Percentiles rank a stretch among this genome's conserved stretches.
Conservation (phyloP, 768 basidiomycete genomes). For the Leccinum disarticulatum region DNA sequence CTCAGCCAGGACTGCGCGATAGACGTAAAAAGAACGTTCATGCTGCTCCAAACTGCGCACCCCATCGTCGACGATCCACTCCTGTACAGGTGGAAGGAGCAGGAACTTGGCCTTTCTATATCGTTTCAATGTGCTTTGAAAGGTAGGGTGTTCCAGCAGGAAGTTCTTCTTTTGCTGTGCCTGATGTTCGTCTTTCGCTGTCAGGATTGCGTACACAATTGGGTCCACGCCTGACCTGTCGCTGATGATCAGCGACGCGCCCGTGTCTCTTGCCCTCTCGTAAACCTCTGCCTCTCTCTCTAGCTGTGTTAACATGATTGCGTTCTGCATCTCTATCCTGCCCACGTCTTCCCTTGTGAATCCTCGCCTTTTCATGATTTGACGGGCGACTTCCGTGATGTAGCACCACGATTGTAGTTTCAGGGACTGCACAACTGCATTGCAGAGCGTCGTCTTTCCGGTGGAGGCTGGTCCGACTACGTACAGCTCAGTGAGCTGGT, state of each 20-base stretch:
- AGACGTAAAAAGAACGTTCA: constrained; percentile 39
- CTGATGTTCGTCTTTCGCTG: constrained; percentile 38
- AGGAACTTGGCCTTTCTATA: constrained; percentile 53
- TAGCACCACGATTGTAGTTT: constrained; percentile 39
- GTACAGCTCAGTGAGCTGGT: constrained; percentile 33
- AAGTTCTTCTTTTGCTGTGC: constrained; percentile 34
- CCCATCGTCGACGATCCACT: constrained; percentile 66
- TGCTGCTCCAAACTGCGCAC: constrained; percentile 56
- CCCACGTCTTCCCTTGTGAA: constrained; percentile 53
- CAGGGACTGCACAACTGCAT: constrained; percentile 46
- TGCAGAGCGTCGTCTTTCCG: constrained; percentile 70
- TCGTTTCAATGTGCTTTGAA: constrained; percentile 40
- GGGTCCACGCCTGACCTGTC: constrained; percentile 69
- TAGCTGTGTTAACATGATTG: constrained; percentile 60
- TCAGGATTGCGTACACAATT: constrained; percentile 58
- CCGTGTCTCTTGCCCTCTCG: constrained; percentile 14
- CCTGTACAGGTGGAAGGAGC: constrained; percentile 52
- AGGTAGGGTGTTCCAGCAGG: constrained; percentile 38
- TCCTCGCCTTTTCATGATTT: constrained; percentile 52
- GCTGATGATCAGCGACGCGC: constrained; percentile 43
- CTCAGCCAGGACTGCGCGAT: constrained; percentile 38
- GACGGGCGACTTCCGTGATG: constrained; percentile 62
- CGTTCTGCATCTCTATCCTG: constrained; percentile 58
- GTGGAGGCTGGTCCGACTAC: constrained; percentile 60
- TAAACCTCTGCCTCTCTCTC: constrained; percentile 38